Conservation (phyloP, 179 eudicot species). For the Camellia oleifera region DNA sequence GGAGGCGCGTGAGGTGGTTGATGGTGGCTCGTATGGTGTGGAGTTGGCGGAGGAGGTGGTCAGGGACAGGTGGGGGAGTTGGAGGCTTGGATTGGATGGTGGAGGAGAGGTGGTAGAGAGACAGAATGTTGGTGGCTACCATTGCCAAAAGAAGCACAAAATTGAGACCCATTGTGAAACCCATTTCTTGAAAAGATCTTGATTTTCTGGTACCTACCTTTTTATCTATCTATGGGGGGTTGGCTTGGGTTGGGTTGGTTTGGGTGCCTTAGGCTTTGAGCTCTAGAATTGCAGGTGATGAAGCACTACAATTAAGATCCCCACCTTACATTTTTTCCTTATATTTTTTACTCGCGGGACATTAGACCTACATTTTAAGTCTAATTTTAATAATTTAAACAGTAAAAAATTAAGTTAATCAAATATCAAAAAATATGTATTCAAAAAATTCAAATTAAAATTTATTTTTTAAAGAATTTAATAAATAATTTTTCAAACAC, state of each 20-base stretch:
- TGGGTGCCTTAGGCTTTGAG: not conserved
- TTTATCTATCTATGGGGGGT: not conserved
- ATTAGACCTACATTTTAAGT: no score
- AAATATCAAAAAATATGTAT: no score
- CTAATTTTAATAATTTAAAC: no score
- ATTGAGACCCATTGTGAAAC: constrained; percentile 77
- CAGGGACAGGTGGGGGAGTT: constrained; percentile 51
- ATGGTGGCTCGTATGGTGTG: constrained; percentile 93
- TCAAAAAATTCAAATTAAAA: no score
- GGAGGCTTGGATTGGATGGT: constrained; percentile 43
- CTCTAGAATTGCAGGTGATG: not conserved
- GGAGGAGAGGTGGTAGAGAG: constrained; percentile 88
- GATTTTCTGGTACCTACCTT: not conserved
- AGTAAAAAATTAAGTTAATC: no score
- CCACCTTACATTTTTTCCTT: no score
- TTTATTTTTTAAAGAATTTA: no score
- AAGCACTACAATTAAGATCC: not conserved
- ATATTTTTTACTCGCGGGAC: no score
- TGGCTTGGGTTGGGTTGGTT: no score
- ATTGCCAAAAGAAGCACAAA: constrained; percentile 73
- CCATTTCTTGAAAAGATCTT: constrained; percentile 27
- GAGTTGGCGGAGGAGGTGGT: constrained; percentile 78
- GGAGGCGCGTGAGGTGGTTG: constrained; percentile 90
- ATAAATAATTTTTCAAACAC: no score
- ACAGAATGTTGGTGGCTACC: constrained; percentile 89